These are phyloP conservation scores for Saturnispora quitensis DNA, from an alignment of 805 yeast genomes.

Conservation along the genomic window DNA sequence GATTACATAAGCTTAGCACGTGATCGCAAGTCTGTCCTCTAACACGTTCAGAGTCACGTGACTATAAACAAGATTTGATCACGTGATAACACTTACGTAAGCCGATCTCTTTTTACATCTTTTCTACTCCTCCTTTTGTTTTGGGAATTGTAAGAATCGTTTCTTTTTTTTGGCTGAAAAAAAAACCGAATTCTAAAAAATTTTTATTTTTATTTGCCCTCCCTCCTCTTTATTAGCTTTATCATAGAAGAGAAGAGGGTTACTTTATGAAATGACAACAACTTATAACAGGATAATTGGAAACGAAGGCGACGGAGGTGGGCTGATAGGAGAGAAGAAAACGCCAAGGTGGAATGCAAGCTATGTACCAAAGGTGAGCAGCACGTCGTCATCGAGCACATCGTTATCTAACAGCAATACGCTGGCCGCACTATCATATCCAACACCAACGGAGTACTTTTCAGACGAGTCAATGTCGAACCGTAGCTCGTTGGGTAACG, in stretches of 20 bases:
- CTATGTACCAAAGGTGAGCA: background rate
- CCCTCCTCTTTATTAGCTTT: background rate
- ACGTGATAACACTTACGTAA: background rate
- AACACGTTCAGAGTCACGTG: no score
- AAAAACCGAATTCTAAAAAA: no score
- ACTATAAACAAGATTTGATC: background rate
- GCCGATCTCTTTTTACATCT: background rate
- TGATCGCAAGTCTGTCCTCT: no score
- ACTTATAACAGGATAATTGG: background rate
- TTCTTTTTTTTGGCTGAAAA: background rate
- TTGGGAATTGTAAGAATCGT: conserved; percentile 18
- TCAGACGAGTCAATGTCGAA: conserved; percentile 8
- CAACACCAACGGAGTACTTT: conserved; percentile 10
- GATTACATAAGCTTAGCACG: no score
- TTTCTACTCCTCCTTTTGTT: background rate
- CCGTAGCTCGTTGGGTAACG: conserved; percentile 11
- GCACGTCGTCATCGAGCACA: background rate
- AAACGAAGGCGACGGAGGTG: background rate
- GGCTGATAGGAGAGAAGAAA: background rate
- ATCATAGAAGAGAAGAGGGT: background rate
- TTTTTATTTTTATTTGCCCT: background rate
- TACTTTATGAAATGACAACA: background rate
- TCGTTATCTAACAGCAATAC: background rate
- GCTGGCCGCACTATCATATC: conserved; percentile 1
- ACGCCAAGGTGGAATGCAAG: background rate